phyloP scores from a whole-genome alignment of 2,329 filamentous ascomycete genomes.

The Aspergillus sp. region DNA sequence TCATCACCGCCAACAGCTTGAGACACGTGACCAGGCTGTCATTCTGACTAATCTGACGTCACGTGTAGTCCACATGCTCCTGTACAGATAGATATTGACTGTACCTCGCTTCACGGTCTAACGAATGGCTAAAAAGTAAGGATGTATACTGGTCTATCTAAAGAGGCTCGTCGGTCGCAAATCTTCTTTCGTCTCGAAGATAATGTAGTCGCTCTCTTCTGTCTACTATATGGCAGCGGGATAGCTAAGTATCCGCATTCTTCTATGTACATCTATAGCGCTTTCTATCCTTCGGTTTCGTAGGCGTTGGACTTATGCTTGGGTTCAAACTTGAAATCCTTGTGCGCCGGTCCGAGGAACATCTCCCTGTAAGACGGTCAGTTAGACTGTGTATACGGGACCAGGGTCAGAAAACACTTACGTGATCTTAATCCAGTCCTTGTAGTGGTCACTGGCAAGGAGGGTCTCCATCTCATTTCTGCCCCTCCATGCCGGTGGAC shows the following conservation, averaged over 20 bases:
- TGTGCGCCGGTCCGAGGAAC: conserved; percentile 89
- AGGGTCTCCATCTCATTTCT: conserved; percentile 92
- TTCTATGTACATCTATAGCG: no score
- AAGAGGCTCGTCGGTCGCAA: no score
- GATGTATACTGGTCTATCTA: no score
- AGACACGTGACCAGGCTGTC: conserved; percentile 13
- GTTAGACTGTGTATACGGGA: conserved; percentile 2
- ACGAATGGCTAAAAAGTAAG: neutral
- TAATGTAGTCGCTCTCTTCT: neutral
- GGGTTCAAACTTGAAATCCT: conserved; percentile 88
- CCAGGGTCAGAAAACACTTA: conserved; percentile 47
- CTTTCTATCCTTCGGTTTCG: conserved; percentile 61
- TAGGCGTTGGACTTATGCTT: conserved; percentile 97
- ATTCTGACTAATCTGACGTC: neutral
- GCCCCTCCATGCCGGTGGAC: conserved; percentile 78
- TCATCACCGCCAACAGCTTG: conserved; percentile 24
- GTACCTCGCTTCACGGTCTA: no score
- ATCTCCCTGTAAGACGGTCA: conserved; percentile 67
- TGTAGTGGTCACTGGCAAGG: conserved; percentile 84
- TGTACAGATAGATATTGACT: no score
- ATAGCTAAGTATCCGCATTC: no score
- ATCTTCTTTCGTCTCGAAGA: no score
- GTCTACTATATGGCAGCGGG: no score
- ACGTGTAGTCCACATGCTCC: neutral
- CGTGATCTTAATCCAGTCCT: conserved; percentile 99